Evolutionary conservation across 2,329 filamentous ascomycete species (phyloP), one percentile per base, ranked within the genome.

Genomic region (Chaetomium sp.): DNA sequence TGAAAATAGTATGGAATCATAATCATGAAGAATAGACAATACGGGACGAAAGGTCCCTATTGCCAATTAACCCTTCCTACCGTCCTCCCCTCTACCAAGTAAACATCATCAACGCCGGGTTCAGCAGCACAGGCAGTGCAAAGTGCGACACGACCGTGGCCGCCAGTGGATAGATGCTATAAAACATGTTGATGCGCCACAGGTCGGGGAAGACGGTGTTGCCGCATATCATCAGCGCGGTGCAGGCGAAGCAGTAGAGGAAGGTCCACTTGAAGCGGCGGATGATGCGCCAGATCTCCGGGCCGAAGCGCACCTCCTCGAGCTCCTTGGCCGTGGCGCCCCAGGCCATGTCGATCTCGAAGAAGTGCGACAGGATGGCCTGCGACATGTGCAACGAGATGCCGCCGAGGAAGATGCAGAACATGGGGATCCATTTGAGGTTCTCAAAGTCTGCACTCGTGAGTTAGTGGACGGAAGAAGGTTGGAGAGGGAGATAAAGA

Each of bases 301-400:
- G 74, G 72, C 84, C 83, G 73, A 87, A 87, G 69, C 81, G 82
- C 51, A 81, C 81, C 70, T 83, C 78, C 71, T 92, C 89, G 58
- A 86, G 85, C 79, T 96, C 92, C 78, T 96, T 96, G 51, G 88
- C 85, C 0, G 92, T 96, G 1, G 91, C 87, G 60, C 91, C 91
- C 92, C 92, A 95, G 5, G 85, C 86, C 89, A 95, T 94, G 77
- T 95, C 85, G 74, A 94, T 87, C 78, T 91, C 87, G 75, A 95
- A 91, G 85, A 95, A 91, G 79, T 96, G 92, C 5, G 87, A 84
- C 55, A 95, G 78, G 42, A 96, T 81, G 1, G 92, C 92, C 75
- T 93, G 89, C 31, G 87, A 91, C 56, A 96, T 85, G 78, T 96
- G 91, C 42, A 96, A 83, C 1, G 88, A 91, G 57, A 95, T 82